Conservation (phyloP, 768 basidiomycete species). For the Agaricus bisporus region DNA sequence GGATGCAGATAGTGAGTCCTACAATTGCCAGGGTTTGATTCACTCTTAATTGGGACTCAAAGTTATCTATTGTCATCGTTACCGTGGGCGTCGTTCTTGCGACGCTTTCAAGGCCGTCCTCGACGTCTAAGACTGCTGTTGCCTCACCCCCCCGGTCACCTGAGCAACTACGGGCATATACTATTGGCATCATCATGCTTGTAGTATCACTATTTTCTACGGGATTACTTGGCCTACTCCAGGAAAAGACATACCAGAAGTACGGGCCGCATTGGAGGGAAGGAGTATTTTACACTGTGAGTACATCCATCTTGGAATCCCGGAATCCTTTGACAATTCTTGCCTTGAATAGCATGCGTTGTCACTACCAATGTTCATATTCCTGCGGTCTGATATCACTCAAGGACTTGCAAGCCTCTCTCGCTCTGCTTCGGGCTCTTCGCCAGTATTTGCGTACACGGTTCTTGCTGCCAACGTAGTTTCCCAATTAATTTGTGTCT, state of each 20-base stretch:
- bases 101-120: conserved; percentile 53
- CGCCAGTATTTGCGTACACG: conserved; percentile 40
- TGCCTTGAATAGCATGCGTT: conserved; percentile 58
- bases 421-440: conserved; percentile 22
- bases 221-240: conserved; percentile 63
- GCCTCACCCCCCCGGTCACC: conserved; percentile 13
- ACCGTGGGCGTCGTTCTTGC: conserved; percentile 67
- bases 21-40: background rate
- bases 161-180: conserved; percentile 42
- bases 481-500: conserved; percentile 76
- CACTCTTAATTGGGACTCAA: conserved; percentile 1
- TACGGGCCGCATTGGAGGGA: conserved; percentile 83
- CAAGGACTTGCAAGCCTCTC: conserved; percentile 49
- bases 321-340: background rate
- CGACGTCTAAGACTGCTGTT: conserved; percentile 18
- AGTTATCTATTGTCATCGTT: conserved; percentile 65
- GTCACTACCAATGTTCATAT: conserved; percentile 70
- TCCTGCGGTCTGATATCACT: conserved; percentile 51
- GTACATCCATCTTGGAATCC: background rate
- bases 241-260: conserved; percentile 67
- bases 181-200: conserved; percentile 66
- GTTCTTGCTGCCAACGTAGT: conserved; percentile 59
- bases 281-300: conserved; percentile 78
- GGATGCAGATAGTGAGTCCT: conserved; percentile 51
- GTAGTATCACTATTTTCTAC: conserved; percentile 60